These are phyloP conservation scores for Murraya paniculata DNA, from an alignment of 345 rosid genomes.

Conservation along the genomic window DNA sequence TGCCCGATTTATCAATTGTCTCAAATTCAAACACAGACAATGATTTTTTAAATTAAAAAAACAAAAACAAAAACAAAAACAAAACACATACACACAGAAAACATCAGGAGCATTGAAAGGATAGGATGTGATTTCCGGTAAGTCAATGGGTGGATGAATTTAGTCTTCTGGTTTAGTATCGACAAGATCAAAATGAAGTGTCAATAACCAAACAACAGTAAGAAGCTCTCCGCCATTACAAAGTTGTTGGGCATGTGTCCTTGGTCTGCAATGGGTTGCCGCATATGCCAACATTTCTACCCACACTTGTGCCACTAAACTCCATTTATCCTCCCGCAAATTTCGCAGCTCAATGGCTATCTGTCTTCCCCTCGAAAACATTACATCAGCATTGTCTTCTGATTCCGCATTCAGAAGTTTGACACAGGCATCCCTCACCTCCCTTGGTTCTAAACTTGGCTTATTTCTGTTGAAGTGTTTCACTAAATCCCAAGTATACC, in stretches of 20 bases:
- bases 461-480: constrained; percentile 33
- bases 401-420: constrained; percentile 26
- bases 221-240: constrained; percentile 69
- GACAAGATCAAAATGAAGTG: constrained; percentile 66
- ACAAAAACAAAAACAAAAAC: too few species aligned
- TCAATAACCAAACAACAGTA: constrained; percentile 61
- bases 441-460: not conserved
- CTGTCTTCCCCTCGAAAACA: constrained; percentile 5
- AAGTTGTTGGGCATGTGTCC: constrained; percentile 54
- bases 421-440: constrained; percentile 11
- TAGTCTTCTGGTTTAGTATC: not conserved
- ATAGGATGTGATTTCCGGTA: too few species aligned
- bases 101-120: too few species aligned
- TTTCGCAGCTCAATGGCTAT: constrained; percentile 43
- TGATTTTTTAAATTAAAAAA: too few species aligned
- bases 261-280: constrained; percentile 56
- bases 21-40: too few species aligned
- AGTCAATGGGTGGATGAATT: too few species aligned
- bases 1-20: too few species aligned
- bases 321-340: constrained; percentile 35
- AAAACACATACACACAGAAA: too few species aligned
- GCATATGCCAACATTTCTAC: constrained; percentile 55
- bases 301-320: constrained; percentile 53
- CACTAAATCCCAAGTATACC: constrained; percentile 37
- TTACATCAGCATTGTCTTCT: constrained; percentile 37